Conservation (phyloP, 1,139 yeast species). For the Candida tunisiensis region DNA sequence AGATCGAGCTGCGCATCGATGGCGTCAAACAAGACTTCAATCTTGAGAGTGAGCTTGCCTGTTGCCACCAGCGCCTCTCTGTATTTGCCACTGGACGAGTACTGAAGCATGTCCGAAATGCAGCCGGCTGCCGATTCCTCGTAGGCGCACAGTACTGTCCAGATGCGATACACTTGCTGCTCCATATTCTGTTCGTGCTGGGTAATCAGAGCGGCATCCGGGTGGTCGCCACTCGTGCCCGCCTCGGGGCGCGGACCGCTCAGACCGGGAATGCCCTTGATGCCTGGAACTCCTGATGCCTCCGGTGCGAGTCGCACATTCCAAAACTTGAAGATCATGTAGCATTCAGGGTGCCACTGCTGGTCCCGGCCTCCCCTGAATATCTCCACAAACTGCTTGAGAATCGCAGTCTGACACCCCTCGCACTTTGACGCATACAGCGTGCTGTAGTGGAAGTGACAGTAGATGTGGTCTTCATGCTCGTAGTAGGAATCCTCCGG, state of each 20-base stretch:
- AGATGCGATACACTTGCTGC: constrained; percentile 47
- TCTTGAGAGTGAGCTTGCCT: constrained; percentile 53
- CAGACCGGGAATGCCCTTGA: too few species aligned
- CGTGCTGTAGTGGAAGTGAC: constrained; percentile 83
- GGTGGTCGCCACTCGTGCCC: constrained; percentile 1
- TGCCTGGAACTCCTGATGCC: constrained; percentile 2
- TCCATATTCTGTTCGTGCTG: constrained; percentile 31
- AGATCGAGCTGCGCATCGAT: constrained; percentile 31
- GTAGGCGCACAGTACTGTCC: constrained; percentile 77
- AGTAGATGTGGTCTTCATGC: constrained; percentile 65
- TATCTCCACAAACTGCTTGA: constrained; percentile 87
- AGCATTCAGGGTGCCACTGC: constrained; percentile 99
- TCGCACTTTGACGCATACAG: constrained; percentile 80
- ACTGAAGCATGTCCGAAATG: constrained; percentile 82
- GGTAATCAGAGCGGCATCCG: constrained; percentile 24
- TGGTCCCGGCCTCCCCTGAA: constrained; percentile 87
- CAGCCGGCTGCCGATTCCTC: constrained; percentile 90
- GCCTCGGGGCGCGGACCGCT: too few species aligned
- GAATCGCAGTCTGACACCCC: constrained; percentile 82
- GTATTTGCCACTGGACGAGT: constrained; percentile 66
- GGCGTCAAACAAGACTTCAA: constrained; percentile 64
- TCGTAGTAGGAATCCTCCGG: constrained; percentile 89
- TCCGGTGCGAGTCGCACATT: constrained; percentile 59
- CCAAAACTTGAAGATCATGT: constrained; percentile 96
- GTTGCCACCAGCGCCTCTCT: constrained; percentile 55